Evolutionary conservation across 75 land plant genomes (phyloP).

Genomic region (Picea glauca): DNA sequence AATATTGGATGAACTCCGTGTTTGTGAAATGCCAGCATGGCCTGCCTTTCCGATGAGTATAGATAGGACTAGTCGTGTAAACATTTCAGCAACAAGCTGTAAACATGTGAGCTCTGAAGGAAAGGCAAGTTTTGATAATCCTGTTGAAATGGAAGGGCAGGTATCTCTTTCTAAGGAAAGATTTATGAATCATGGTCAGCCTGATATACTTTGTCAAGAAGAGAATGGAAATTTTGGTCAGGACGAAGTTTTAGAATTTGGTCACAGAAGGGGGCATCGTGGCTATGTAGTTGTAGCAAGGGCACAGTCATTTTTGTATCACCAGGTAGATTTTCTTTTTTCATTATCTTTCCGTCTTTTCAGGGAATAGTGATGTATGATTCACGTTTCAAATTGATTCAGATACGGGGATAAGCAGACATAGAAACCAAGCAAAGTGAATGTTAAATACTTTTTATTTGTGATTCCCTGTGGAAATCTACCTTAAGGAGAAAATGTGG

Average conservation of each 20-base stretch:
- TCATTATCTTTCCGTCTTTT: background rate
- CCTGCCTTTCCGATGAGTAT: slow-evolving; percentile 44
- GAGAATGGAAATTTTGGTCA: background rate
- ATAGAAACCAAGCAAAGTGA: background rate
- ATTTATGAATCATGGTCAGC: background rate
- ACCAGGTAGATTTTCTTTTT: slow-evolving; percentile 56
- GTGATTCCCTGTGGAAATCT: background rate
- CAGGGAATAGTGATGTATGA: background rate
- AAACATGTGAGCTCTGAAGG: background rate
- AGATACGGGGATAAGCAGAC: background rate
- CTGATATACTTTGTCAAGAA: background rate
- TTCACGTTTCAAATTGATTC: slow-evolving; percentile 1
- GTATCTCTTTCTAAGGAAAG: background rate
- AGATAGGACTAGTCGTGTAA: slow-evolving; percentile 7
- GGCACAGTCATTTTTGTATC: slow-evolving; percentile 90
- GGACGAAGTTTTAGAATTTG: slow-evolving; percentile 26
- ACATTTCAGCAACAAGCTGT: background rate
- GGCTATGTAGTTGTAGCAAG: slow-evolving; percentile 75
- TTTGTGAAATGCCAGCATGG: slow-evolving; percentile 55
- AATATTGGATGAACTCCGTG: slow-evolving; percentile 74
- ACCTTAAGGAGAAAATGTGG: background rate
- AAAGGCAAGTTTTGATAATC: background rate
- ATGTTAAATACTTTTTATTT: background rate
- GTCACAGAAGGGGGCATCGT: slow-evolving; percentile 43
- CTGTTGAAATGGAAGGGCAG: background rate